A percentile compares a stretch with the other conserved stretches of the same genome.
These are phyloP conservation scores for Fomitopsis serialis DNA, from an alignment of 768 basidiomycete species.

Conservation along the genomic window DNA sequence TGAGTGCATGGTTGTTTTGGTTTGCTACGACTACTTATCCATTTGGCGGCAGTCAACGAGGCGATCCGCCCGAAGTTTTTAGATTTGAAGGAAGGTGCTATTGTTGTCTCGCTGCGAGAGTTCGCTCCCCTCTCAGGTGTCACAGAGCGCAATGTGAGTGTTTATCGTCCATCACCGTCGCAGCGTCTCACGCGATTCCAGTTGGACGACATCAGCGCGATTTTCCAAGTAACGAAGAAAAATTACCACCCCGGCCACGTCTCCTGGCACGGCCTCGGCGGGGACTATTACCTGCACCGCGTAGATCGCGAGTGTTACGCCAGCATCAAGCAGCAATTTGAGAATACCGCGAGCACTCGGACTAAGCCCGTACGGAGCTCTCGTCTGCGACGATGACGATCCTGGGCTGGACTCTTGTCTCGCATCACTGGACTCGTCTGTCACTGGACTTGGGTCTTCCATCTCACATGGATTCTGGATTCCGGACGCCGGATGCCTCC, in stretches of 20 bases:
- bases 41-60: slow-evolving; percentile 64
- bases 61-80: slow-evolving; percentile 84
- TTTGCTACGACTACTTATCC: neutral
- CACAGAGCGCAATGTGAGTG: slow-evolving; percentile 66
- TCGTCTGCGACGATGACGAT: neutral
- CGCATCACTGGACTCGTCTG: too few species aligned
- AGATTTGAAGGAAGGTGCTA: slow-evolving; percentile 90
- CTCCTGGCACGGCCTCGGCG: slow-evolving; percentile 73
- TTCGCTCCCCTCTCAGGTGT: slow-evolving; percentile 59
- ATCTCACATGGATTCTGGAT: too few species aligned
- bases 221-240: slow-evolving; percentile 71
- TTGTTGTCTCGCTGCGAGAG: slow-evolving; percentile 83
- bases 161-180: neutral
- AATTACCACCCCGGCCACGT: slow-evolving; percentile 69
- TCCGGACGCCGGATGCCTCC: too few species aligned
- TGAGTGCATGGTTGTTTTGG: slow-evolving; percentile 36
- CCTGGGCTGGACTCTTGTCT: too few species aligned
- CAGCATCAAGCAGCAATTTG: slow-evolving; percentile 49
- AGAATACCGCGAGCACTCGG: slow-evolving; percentile 18
- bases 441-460: too few species aligned
- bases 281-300: slow-evolving; percentile 70
- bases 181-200: slow-evolving; percentile 19
- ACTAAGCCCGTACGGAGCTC: neutral
- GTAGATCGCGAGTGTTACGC: slow-evolving; percentile 73
- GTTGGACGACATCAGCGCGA: slow-evolving; percentile 77